Evolutionary conservation across 495 filamentous ascomycete species (phyloP), one percentile per base, ranked within the genome.

Genomic region (Aspergillus mulundensis): DNA sequence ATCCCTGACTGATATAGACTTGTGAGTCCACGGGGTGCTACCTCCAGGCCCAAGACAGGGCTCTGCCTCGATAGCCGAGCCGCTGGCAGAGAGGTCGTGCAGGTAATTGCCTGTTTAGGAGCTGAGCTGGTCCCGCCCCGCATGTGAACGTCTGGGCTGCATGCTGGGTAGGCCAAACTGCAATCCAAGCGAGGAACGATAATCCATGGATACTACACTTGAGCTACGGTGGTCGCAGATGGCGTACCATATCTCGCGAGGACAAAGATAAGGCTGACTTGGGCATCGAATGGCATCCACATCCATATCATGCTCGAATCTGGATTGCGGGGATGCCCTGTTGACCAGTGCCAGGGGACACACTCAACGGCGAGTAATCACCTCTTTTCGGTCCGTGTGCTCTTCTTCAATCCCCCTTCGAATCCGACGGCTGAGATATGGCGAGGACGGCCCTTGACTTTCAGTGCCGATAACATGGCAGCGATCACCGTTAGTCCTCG

Each of bases 21-120:
- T 4, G 5, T 10, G 32, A 6, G 32, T 15, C 32, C 7, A 15
- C 32, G 12, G 32, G 8, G 25, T 32, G n/a, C 45, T 32, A 46
- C 23, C 21, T 3, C 14, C 10, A 2, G 5, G 20, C 15, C 11
- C n/a, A 15, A 11, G 20, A 19, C 34, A 40, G 48, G 48, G 34
- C 7, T 24, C 6, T 40, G 32, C 34, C 34, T 50, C 15, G 19
- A 38, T 23, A 39, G 1, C n/a, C 1, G 14, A 21, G 25, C 25
- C 25, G 8, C 25, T 28, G 8, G 25, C 25, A 28, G 25, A 28
- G 25, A 28, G 25, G 25, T 28, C 25, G 14, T 40, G 47, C 48
- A 50, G 48, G 34, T 24, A 40, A 16, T 40, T 39, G 21, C 48
- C 34, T 40, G 6, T 40, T 50, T 40, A 25, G 48, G 34, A 50